phyloP scores from a whole-genome alignment of 495 filamentous ascomycete genomes.

The Friedmanniomyces endolithicus region DNA sequence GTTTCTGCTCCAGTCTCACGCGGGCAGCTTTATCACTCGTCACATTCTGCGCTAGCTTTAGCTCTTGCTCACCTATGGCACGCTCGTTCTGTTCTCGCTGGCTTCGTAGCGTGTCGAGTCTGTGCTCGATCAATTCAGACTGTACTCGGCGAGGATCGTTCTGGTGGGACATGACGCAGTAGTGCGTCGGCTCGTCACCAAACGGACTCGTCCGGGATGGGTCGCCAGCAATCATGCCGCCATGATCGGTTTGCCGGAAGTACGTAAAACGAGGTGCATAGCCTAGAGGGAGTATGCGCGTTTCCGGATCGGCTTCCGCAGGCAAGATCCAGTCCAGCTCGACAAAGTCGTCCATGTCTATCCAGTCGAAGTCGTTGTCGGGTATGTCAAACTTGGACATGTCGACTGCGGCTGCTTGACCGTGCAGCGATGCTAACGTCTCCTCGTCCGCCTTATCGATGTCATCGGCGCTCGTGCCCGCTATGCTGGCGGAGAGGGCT shows the following conservation, averaged over 20 bases:
- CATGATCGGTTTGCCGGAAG: slow-evolving; percentile 92
- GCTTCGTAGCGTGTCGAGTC: slow-evolving; percentile 61
- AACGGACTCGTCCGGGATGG: slow-evolving; percentile 68
- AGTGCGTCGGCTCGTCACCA: slow-evolving; percentile 81
- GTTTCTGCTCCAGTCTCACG: slow-evolving; percentile 42
- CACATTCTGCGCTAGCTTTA: slow-evolving; percentile 27
- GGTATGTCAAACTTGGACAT: slow-evolving; percentile 86
- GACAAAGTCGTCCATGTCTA: slow-evolving; percentile 99
- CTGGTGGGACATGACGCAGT: slow-evolving; percentile 86
- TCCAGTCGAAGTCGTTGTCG: slow-evolving; percentile 87
- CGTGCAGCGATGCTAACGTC: slow-evolving; percentile 44
- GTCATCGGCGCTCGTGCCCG: slow-evolving; percentile 60
- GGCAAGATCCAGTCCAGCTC: slow-evolving; percentile 94
- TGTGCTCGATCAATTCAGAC: slow-evolving; percentile 65
- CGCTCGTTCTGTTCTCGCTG: slow-evolving; percentile 61
- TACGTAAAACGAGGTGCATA: slow-evolving; percentile 93
- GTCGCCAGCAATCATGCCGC: slow-evolving; percentile 52
- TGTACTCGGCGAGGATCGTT: slow-evolving; percentile 87
- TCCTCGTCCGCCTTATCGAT: slow-evolving; percentile 51
- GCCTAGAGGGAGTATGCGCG: slow-evolving; percentile 81
- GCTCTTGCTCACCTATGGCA: slow-evolving; percentile 32
- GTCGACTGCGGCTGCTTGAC: slow-evolving; percentile 44
- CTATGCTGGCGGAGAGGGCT: slow-evolving; percentile 83
- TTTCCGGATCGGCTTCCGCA: slow-evolving; percentile 79
- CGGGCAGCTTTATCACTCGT: slow-evolving; percentile 38